Percentiles rank a stretch among this genome's conserved stretches.
Conservation (phyloP, 2,329 filamentous ascomycete genomes). For the Claviceps sp. region DNA sequence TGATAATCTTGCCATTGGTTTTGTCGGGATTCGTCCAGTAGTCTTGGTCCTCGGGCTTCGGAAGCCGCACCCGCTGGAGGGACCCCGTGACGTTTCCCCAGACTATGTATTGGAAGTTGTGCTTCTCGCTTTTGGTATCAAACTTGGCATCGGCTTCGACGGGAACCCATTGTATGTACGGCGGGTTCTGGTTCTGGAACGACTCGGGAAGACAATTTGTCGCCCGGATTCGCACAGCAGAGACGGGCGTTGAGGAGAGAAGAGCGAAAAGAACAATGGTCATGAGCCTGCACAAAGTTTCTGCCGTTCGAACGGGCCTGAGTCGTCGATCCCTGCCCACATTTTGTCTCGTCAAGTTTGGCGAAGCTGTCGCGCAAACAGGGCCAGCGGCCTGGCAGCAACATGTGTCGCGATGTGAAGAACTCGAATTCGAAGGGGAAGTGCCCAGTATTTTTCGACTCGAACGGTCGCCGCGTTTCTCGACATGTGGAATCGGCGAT, state of each 20-base stretch:
- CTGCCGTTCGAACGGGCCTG: not conserved
- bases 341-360: not conserved
- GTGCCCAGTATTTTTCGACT: not conserved
- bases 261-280: conserved; percentile 24
- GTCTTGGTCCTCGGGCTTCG: conserved; percentile 40
- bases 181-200: conserved; percentile 41
- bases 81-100: conserved; percentile 87
- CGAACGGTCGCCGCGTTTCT: conserved; percentile 1
- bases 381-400: not conserved
- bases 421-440: not conserved
- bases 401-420: not conserved
- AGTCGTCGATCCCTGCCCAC: not conserved
- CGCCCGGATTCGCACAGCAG: conserved; percentile 60
- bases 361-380: not conserved
- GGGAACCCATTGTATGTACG: conserved; percentile 67
- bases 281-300: conserved; percentile 13
- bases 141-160: conserved; percentile 62
- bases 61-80: conserved; percentile 41
- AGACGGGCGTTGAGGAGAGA: conserved; percentile 27
- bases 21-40: conserved; percentile 48
- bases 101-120: conserved; percentile 62
- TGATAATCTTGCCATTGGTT: conserved; percentile 63
- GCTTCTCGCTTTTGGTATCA: conserved; percentile 42
- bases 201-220: conserved; percentile 66
- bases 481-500: not conserved